phyloP scores from a whole-genome alignment of 176 grass and related monocot species.

The Panicum miliaceum region DNA sequence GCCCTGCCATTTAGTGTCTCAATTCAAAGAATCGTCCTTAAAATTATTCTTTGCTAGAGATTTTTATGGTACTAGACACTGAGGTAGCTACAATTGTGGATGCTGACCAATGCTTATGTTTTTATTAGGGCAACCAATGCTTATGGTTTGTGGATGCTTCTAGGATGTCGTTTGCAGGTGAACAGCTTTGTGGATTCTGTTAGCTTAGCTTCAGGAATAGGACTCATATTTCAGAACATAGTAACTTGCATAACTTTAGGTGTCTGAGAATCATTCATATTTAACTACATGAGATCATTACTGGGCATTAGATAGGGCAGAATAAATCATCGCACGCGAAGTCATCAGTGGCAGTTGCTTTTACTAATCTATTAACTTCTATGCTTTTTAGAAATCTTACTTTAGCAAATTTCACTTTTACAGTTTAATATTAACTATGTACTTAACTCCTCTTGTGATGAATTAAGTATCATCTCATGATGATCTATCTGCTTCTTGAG shows the following conservation, averaged over 20 bases:
- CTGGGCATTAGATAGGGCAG: constrained; percentile 30
- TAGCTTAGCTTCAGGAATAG: constrained; percentile 28
- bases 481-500: constrained; percentile 30
- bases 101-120: constrained; percentile 11
- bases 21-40: constrained; percentile 39
- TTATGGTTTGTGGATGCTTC: constrained; percentile 31
- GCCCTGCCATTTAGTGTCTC: constrained; percentile 14
- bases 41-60: constrained; percentile 12
- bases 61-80: constrained; percentile 37
- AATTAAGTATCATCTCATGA: constrained; percentile 41
- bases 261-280: constrained; percentile 34
- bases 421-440: constrained; percentile 36
- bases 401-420: constrained; percentile 49
- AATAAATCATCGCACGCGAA: constrained; percentile 47
- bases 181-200: constrained; percentile 35
- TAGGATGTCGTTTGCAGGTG: constrained; percentile 24
- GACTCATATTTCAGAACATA: constrained; percentile 20
- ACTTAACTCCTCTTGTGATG: constrained; percentile 51
- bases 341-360: constrained; percentile 43
- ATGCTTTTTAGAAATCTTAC: constrained; percentile 50
- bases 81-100: constrained; percentile 33
- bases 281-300: constrained; percentile 40
- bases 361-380: constrained; percentile 50
- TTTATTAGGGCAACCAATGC: not conserved
- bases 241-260: constrained; percentile 22